A percentile compares a stretch with the other conserved stretches of the same genome.
Evolutionary conservation across 2,329 filamentous ascomycete genomes (phyloP).

Genomic region (Blumeria graminis): DNA sequence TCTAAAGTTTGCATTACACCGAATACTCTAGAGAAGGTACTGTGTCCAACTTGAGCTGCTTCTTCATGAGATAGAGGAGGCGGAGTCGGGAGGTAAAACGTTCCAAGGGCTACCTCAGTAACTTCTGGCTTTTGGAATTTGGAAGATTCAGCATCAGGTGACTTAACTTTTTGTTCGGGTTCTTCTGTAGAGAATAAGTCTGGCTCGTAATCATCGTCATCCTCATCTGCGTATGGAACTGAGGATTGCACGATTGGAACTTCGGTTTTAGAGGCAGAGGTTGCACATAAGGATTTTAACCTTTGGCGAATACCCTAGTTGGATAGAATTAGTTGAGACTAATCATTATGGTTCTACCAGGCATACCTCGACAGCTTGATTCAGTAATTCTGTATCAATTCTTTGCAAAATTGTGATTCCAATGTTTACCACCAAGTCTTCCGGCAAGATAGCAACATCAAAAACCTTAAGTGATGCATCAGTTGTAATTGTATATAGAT

Average conservation of each 20-base stretch:
- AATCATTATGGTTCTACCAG: not conserved
- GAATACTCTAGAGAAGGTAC: slow-evolving; percentile 55
- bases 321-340: not conserved
- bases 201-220: slow-evolving; percentile 85
- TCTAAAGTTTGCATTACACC: slow-evolving; percentile 52
- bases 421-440: slow-evolving; percentile 54
- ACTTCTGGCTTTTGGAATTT: slow-evolving; percentile 26
- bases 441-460: slow-evolving; percentile 57
- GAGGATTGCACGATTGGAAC: slow-evolving; percentile 31
- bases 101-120: slow-evolving; percentile 30
- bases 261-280: slow-evolving; percentile 5
- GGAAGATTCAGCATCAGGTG: slow-evolving; percentile 44
- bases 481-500: slow-evolving; percentile 65
- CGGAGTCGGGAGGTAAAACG: slow-evolving; percentile 59
- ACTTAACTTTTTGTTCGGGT: slow-evolving; percentile 53
- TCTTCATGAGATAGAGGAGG: slow-evolving; percentile 48
- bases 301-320: slow-evolving; percentile 27
- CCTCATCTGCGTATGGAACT: slow-evolving; percentile 41
- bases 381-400: slow-evolving; percentile 42
- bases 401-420: slow-evolving; percentile 54
- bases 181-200: slow-evolving; percentile 53
- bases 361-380: slow-evolving; percentile 43
- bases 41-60: slow-evolving; percentile 48
- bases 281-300: slow-evolving; percentile 14
- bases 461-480: slow-evolving; percentile 55